These are phyloP conservation scores for Plantago ovata DNA, from an alignment of 257 asterid genomes.

Conservation along the genomic window DNA sequence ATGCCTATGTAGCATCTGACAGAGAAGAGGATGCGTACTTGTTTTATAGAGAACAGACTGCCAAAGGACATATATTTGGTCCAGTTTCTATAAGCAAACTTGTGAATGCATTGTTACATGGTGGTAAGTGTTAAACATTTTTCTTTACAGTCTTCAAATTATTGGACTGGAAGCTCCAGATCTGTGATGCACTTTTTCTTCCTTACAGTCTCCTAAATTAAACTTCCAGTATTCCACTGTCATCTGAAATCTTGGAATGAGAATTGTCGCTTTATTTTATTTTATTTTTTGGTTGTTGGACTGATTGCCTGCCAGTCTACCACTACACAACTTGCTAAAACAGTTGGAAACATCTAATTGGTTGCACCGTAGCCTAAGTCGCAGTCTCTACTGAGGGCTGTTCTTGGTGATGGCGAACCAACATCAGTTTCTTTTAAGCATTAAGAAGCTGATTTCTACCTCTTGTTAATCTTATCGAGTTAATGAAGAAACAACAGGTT, in stretches of 20 bases:
- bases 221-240: neutral
- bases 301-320: too few species aligned
- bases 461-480: too few species aligned
- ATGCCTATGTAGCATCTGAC: conserved; percentile 51
- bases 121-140: conserved; percentile 45
- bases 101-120: conserved; percentile 64
- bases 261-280: too few species aligned
- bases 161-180: neutral
- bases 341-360: neutral
- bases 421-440: too few species aligned
- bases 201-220: neutral
- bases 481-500: too few species aligned
- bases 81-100: conserved; percentile 85
- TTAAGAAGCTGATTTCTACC: too few species aligned
- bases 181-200: conserved; percentile 3
- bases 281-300: too few species aligned
- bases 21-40: conserved; percentile 65
- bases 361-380: neutral
- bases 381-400: neutral
- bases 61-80: conserved; percentile 58
- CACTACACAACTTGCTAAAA: neutral
- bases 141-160: neutral
- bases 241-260: conserved; percentile 6
- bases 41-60: conserved; percentile 60
- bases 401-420: too few species aligned